Evolutionary conservation across 257 asterid species (phyloP).

Genomic region (Parsonsia alboflavescens): DNA sequence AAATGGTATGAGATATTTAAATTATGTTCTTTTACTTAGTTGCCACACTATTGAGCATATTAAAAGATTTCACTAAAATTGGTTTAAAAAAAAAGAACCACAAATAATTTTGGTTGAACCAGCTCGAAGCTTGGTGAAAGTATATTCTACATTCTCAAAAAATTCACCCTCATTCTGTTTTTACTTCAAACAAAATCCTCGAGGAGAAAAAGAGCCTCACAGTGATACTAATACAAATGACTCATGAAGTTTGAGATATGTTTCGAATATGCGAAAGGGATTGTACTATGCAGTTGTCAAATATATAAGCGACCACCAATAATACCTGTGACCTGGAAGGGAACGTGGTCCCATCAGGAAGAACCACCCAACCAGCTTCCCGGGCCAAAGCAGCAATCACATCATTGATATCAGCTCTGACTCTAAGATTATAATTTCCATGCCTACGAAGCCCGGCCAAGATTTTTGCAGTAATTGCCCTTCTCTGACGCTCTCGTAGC

Average conservation of each 20-base stretch:
- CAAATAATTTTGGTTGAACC: not conserved
- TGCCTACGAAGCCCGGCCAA: slow-evolving; percentile 96
- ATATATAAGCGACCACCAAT: not conserved
- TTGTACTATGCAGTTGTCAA: not conserved
- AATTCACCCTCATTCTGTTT: not conserved
- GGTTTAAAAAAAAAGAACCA: not conserved
- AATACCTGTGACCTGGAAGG: slow-evolving; percentile 85
- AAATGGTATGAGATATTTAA: not conserved
- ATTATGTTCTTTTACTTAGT: not conserved
- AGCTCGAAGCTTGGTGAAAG: not conserved
- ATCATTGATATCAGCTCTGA: slow-evolving; percentile 95
- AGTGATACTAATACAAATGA: not conserved
- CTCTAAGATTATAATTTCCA: slow-evolving; percentile 96
- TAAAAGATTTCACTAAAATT: not conserved
- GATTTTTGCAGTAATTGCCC: slow-evolving; percentile 96
- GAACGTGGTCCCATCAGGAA: slow-evolving; percentile 98
- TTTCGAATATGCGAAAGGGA: not conserved
- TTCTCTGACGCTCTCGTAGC: slow-evolving; percentile 89
- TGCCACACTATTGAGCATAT: not conserved
- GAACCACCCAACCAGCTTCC: slow-evolving; percentile 99
- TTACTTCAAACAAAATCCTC: not conserved
- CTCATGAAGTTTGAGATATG: not conserved
- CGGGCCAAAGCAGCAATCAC: slow-evolving; percentile 97
- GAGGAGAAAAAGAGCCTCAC: not conserved
- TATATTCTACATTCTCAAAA: not conserved